phyloP scores from a whole-genome alignment of 495 filamentous ascomycete genomes.

The Penicillium flavigenum region DNA sequence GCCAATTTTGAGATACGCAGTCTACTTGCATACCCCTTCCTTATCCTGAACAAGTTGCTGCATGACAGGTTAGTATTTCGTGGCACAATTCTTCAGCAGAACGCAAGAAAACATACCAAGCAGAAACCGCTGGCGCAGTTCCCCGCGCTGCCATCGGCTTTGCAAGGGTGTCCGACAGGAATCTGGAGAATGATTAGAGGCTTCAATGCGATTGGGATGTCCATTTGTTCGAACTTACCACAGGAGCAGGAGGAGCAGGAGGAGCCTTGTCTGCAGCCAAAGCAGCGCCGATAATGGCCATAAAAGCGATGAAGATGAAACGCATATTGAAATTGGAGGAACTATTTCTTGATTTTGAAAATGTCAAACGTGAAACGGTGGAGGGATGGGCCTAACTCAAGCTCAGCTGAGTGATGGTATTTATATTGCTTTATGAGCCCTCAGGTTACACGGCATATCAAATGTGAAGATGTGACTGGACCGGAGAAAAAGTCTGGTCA shows the following conservation, averaged over 20 bases:
- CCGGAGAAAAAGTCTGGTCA: background rate
- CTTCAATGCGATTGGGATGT: background rate
- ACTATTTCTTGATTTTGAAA: background rate
- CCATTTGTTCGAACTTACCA: background rate
- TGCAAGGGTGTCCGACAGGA: background rate
- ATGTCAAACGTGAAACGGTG: background rate
- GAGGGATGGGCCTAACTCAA: background rate
- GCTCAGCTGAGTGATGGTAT: background rate
- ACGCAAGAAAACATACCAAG: background rate
- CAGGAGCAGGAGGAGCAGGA: background rate
- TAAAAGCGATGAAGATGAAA: background rate
- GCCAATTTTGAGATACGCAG: background rate
- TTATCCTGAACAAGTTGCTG: conserved; percentile 1
- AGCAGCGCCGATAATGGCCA: conserved; percentile 1
- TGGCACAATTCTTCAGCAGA: no score
- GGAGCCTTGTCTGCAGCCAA: conserved; percentile 4
- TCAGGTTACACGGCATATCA: background rate
- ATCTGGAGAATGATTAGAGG: conserved; percentile 3
- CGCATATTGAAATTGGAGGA: background rate
- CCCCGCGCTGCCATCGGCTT: conserved; percentile 2
- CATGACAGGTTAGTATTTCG: background rate
- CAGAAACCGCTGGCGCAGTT: conserved; percentile 6
- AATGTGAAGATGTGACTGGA: background rate
- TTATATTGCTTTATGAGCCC: background rate
- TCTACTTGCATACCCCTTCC: conserved; percentile 1